Percentiles rank a stretch among this genome's conserved stretches.
Evolutionary conservation across 202 grass and related monocot species (phyloP).

Genomic region (Carex sylvatica): DNA sequence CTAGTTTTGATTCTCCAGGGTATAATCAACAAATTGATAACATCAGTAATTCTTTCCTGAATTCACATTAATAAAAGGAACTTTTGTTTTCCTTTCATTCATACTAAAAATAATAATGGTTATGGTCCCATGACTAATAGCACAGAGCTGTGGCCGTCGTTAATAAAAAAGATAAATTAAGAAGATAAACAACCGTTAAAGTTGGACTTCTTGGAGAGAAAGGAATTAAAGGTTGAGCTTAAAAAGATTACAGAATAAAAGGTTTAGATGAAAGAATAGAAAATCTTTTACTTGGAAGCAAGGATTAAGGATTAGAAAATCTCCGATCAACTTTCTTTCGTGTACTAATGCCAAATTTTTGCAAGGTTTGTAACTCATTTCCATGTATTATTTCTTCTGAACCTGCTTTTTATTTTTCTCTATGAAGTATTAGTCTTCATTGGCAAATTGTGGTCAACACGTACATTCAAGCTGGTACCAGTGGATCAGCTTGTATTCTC

Average conservation of each 20-base stretch:
- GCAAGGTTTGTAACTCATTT: background rate
- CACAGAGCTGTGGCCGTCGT: background rate
- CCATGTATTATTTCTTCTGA: background rate
- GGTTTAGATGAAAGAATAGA: background rate
- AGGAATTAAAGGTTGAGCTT: background rate
- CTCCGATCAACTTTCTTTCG: background rate
- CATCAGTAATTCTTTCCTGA: background rate
- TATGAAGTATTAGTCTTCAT: background rate
- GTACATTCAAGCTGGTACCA: background rate
- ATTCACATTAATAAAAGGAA: background rate
- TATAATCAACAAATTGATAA: background rate
- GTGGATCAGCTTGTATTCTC: background rate
- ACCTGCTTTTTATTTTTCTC: background rate
- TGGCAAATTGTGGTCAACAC: background rate
- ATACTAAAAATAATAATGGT: background rate
- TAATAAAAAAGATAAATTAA: background rate
- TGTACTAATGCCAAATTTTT: background rate
- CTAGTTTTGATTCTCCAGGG: background rate
- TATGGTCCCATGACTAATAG: background rate
- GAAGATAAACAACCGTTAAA: background rate
- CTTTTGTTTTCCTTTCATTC: background rate
- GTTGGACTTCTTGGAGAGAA: background rate
- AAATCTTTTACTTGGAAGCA: background rate
- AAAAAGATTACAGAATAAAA: too few relatives aligned
- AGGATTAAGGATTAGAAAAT: background rate